Conservation (phyloP, 306 rosid species). For the Medicago arabica region DNA sequence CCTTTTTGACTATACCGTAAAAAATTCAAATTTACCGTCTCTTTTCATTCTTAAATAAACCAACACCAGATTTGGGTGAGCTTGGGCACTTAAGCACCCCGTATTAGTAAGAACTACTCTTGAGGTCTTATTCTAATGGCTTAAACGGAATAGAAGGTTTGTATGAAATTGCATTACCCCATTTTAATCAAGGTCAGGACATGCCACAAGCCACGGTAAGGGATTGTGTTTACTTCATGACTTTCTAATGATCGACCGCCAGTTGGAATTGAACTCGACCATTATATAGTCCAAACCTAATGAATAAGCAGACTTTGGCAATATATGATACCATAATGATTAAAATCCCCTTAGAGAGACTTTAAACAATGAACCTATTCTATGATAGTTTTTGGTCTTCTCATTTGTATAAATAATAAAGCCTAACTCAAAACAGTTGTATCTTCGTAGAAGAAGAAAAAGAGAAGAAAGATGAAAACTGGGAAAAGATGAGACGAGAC, state of each 20-base stretch:
- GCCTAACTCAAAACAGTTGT: slow-evolving; percentile 50
- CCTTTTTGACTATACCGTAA: neutral
- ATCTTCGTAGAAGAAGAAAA: slow-evolving; percentile 53
- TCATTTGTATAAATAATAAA: slow-evolving; percentile 38
- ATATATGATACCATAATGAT: slow-evolving; percentile 13
- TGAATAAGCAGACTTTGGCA: slow-evolving; percentile 9
- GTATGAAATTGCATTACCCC: slow-evolving; percentile 2
- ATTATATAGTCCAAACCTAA: neutral
- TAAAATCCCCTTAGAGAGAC: slow-evolving; percentile 24
- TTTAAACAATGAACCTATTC: slow-evolving; percentile 33
- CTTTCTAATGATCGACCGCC: slow-evolving; percentile 2
- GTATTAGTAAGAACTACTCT: neutral
- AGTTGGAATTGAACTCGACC: slow-evolving; percentile 12
- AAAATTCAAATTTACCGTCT: slow-evolving; percentile 24
- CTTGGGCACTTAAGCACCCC: neutral
- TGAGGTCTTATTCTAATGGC: neutral
- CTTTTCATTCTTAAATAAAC: slow-evolving; percentile 1
- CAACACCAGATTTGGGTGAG: slow-evolving; percentile 8
- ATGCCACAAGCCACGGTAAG: slow-evolving; percentile 1
- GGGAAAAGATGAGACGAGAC: slow-evolving; percentile 52
- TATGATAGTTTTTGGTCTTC: slow-evolving; percentile 33
- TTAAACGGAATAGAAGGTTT: slow-evolving; percentile 18
- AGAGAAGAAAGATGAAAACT: slow-evolving; percentile 51
- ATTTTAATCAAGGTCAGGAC: slow-evolving; percentile 20
- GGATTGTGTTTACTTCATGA: slow-evolving; percentile 6